Base-by-base conservation (phyloP, 192 early-diverging fungal genomes). In the Podila horticola region DNA sequence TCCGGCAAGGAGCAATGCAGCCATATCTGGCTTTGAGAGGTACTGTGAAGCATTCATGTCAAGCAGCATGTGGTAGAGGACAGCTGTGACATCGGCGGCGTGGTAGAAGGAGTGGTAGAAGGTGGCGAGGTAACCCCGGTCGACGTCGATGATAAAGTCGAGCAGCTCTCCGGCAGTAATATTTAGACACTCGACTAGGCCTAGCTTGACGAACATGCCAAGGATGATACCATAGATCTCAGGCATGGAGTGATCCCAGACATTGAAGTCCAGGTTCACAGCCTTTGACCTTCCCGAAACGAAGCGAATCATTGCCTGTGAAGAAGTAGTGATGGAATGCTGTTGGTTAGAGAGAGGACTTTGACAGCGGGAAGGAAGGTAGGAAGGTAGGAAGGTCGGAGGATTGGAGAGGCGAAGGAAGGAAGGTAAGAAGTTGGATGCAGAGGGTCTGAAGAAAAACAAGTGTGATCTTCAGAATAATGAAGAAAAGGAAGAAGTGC, bases 21-120 rank as follows among this genome's bases (percentile, higher is more conserved):
- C 91, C 70, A 93, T 88, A 64, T 97, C 95, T 10, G 90, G 84
- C 28, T 87, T 72, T 10, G 90, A 90, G 12, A 96, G 75, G 63
- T 93, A 93, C 6, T 90, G 88, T 1, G 86, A 84, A 0, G 92
- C 88, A 41, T 88, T 91, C 74, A 94, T 86, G 48, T 94, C 89
- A 28, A 75, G 83, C 8, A 97, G 82, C 73, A 95, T 90, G 63
- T 92, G 93, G 82, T 91, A 95, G 9, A 97, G 86, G 67, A 96
- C 92, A 51, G 91, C 89, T 2, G 93, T 91, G 1, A 98, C 96
- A 85, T 98, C 96, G 3, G 94, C 89, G 17, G 95, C 95, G 71
- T 98, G 96, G 76, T 92, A 92, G 75, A 96, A 98, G 12, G 93
- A 95, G 76, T 98, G 96, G 65, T 98, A 98, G 6, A 93, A 94